Evolutionary conservation across 768 basidiomycete species (phyloP).

Genomic region (Auriscalpium orientale): DNA sequence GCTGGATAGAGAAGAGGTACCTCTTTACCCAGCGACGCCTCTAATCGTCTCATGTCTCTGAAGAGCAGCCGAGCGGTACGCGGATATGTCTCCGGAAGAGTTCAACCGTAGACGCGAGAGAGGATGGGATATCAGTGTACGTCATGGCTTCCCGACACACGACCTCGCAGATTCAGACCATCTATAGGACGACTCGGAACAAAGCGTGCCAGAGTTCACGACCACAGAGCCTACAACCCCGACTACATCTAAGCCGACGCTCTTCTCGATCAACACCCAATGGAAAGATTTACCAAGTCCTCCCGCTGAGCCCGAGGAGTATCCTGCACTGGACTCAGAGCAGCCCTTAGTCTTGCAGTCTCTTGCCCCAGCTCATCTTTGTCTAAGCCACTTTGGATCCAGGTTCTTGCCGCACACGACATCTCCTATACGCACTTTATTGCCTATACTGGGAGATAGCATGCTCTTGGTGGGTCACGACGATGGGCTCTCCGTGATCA

Average conservation of each 20-base stretch:
- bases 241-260: background rate
- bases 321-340: conserved; percentile 4
- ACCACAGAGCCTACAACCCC: background rate
- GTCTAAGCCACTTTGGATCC: conserved; percentile 74
- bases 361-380: conserved; percentile 55
- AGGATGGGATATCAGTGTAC: conserved; percentile 52
- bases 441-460: conserved; percentile 59
- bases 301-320: conserved; percentile 12
- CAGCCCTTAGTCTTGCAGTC: conserved; percentile 42
- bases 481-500: conserved; percentile 71
- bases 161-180: too few relatives aligned
- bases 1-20: conserved; percentile 86
- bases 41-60: conserved; percentile 1
- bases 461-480: conserved; percentile 75
- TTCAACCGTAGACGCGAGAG: conserved; percentile 46
- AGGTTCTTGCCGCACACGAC: conserved; percentile 78
- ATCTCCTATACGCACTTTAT: conserved; percentile 63
- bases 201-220: background rate
- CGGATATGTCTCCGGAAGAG: conserved; percentile 55
- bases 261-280: background rate
- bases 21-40: conserved; percentile 5
- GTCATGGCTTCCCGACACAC: too few relatives aligned
- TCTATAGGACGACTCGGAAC: too few relatives aligned
- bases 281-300: background rate
- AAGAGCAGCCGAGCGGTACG: conserved; percentile 81